These are phyloP conservation scores for Trichoderma koningii DNA, from an alignment of 2,329 filamentous ascomycete genomes.

Conservation along the genomic window DNA sequence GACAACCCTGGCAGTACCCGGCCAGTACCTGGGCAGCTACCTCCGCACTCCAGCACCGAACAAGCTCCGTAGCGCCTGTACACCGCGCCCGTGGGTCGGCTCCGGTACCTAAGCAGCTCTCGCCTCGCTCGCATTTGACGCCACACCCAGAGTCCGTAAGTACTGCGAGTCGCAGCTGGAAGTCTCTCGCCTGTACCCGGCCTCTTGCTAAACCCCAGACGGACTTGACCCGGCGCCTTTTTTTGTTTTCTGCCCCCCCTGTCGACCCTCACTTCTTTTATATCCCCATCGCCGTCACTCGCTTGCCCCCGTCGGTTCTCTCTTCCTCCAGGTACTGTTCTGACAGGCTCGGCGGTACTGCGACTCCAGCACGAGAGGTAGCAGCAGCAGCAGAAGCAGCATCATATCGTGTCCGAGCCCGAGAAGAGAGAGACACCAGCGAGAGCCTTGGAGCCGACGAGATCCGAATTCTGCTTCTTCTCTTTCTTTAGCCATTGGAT, in stretches of 20 bases:
- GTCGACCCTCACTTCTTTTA: conserved; percentile 16
- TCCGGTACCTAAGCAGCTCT: conserved; percentile 9
- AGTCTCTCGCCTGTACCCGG: conserved; percentile 10
- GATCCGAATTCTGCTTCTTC: not conserved
- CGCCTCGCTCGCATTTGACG: not conserved
- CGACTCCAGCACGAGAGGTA: not conserved
- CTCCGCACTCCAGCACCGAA: not conserved
- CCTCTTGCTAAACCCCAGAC: conserved; percentile 25
- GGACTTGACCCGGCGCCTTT: conserved; percentile 16
- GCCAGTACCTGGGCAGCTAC: not conserved
- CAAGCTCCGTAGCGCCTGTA: not conserved
- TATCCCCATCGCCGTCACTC: conserved; percentile 24
- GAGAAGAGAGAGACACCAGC: not conserved
- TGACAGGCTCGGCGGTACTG: conserved; percentile 3
- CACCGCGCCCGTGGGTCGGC: conserved; percentile 19
- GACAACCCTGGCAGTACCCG: not conserved
- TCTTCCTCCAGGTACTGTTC: conserved; percentile 13
- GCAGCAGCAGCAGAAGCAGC: not conserved
- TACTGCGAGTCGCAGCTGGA: conserved; percentile 4
- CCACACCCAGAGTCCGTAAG: not conserved
- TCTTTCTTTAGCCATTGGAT: not conserved
- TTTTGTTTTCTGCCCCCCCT: conserved; percentile 18
- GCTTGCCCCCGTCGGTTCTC: conserved; percentile 22
- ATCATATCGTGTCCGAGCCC: conserved; percentile 7
- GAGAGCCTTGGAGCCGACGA: not conserved